Evolutionary conservation across 2,329 filamentous ascomycete genomes (phyloP).

Genomic region (Lachnellula hyalina): DNA sequence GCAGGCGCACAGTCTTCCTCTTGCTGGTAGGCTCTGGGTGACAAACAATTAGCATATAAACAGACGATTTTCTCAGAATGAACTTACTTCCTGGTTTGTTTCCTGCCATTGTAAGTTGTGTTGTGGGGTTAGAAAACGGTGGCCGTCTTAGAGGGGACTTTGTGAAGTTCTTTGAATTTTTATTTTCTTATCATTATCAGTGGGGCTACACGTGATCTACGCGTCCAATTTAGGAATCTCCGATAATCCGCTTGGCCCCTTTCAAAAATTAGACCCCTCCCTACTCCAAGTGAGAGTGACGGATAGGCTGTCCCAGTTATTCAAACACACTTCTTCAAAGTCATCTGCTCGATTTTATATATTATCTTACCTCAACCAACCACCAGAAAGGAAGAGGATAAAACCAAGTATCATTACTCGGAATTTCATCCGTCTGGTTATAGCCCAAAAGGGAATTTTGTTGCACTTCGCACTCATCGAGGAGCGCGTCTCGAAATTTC

Average conservation of each 20-base stretch:
- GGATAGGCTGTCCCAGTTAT: not conserved
- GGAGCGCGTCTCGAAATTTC: conserved; percentile 1
- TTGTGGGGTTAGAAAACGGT: not conserved
- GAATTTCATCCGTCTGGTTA: not conserved
- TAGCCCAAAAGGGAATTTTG: conserved; percentile 7
- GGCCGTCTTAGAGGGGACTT: not conserved
- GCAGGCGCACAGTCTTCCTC: conserved; percentile 79
- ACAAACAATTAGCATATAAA: too few relatives aligned
- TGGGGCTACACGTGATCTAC: not conserved
- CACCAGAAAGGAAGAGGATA: too few relatives aligned
- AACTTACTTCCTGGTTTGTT: conserved; percentile 33
- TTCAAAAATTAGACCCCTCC: too few relatives aligned
- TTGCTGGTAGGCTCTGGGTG: conserved; percentile 85
- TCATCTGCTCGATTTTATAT: too few relatives aligned
- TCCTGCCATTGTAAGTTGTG: conserved; percentile 27
- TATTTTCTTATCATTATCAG: not conserved
- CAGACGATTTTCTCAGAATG: too few relatives aligned
- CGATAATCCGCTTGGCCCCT: too few relatives aligned
- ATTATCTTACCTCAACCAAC: not conserved
- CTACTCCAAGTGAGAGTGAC: too few relatives aligned
- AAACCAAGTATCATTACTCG: not conserved
- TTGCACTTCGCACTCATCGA: conserved; percentile 10
- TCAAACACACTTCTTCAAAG: not conserved
- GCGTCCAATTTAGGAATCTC: too few relatives aligned
- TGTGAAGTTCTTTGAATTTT: too few relatives aligned